Evolutionary conservation across 306 rosid genomes (phyloP).

Genomic region (Argentina anserina): DNA sequence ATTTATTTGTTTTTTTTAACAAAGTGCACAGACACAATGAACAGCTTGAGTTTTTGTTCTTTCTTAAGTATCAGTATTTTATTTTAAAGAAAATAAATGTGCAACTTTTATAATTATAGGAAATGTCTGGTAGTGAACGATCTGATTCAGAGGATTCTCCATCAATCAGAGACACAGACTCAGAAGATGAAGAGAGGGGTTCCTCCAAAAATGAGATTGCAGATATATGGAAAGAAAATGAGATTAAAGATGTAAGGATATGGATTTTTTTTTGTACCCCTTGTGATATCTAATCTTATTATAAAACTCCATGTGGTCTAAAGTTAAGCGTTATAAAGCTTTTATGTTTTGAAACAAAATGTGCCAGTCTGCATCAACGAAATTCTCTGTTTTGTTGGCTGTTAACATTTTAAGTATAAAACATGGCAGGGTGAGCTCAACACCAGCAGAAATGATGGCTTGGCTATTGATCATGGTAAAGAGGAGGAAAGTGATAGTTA

Average conservation of each 20-base stretch:
- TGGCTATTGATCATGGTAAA: slow-evolving; percentile 23
- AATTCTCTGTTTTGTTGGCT: background rate
- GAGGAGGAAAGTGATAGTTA: slow-evolving; percentile 42
- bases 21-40: background rate
- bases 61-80: background rate
- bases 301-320: background rate
- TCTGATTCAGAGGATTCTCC: slow-evolving; percentile 22
- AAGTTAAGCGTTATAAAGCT: background rate
- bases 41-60: too few species aligned
- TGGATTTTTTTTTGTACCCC: background rate
- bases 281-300: background rate
- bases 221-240: background rate
- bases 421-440: slow-evolving; percentile 42
- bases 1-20: background rate
- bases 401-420: slow-evolving; percentile 14
- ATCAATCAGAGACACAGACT: slow-evolving; percentile 29
- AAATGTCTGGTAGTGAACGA: slow-evolving; percentile 12
- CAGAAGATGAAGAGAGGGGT: slow-evolving; percentile 28
- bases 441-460: slow-evolving; percentile 1
- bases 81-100: background rate
- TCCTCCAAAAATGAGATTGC: slow-evolving; percentile 43
- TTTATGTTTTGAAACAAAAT: background rate
- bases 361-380: background rate
- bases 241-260: background rate
- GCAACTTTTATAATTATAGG: slow-evolving; percentile 16